These are phyloP conservation scores for Pichia exigua DNA, from an alignment of 805 yeast genomes.

Conservation along the genomic window DNA sequence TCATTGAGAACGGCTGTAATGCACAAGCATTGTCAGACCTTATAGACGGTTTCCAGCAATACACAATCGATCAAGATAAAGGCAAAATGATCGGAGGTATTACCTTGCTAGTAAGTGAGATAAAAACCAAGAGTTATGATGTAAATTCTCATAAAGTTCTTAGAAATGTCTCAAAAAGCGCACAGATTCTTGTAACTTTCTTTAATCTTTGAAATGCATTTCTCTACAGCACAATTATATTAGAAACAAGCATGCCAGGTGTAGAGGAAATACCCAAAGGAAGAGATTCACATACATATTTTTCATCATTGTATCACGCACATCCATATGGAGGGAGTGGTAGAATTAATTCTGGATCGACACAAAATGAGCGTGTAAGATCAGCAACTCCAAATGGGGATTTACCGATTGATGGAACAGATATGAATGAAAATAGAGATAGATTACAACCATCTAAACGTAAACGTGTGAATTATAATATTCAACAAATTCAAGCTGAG, in stretches of 20 bases:
- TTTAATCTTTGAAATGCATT: too few relatives aligned
- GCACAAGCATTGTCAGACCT: too few relatives aligned
- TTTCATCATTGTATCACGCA: slow-evolving; percentile 23
- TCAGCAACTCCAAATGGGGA: slow-evolving; percentile 1
- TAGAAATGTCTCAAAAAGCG: too few relatives aligned
- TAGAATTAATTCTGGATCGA: background rate
- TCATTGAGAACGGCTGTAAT: too few relatives aligned
- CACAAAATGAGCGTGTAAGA: background rate
- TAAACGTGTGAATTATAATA: slow-evolving; percentile 29
- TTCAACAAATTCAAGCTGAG: slow-evolving; percentile 26
- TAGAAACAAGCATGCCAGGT: slow-evolving; percentile 16
- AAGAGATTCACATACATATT: slow-evolving; percentile 17
- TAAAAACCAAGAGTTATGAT: too few relatives aligned
- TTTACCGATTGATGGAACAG: background rate
- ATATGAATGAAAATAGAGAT: background rate
- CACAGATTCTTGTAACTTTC: background rate
- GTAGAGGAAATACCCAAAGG: slow-evolving; percentile 27
- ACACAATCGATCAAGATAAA: too few relatives aligned
- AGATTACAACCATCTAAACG: slow-evolving; percentile 15
- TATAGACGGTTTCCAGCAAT: too few relatives aligned
- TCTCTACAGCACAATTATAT: background rate
- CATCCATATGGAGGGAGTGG: background rate
- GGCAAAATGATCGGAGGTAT: too few relatives aligned
- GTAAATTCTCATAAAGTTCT: too few relatives aligned
- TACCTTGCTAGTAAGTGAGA: too few relatives aligned